phyloP scores from a whole-genome alignment of 164 flowering plant species.

The Dillenia suffruticosa region DNA sequence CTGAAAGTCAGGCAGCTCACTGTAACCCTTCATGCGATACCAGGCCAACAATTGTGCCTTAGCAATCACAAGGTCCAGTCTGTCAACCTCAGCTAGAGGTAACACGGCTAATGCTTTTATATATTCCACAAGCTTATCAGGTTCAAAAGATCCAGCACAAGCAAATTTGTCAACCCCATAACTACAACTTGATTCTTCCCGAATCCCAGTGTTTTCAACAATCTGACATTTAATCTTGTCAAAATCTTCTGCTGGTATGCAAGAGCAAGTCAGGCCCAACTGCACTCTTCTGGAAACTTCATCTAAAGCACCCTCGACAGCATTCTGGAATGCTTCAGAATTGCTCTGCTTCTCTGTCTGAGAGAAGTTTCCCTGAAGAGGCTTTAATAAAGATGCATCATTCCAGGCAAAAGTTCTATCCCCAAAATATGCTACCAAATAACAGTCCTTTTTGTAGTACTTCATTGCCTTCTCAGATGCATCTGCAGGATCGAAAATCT shows the following conservation, averaged over 20 bases:
- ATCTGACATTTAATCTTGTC: constrained; percentile 32
- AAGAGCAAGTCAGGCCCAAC: constrained; percentile 54
- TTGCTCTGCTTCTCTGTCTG: constrained; percentile 40
- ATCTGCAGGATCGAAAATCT: constrained; percentile 37
- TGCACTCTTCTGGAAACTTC: constrained; percentile 54
- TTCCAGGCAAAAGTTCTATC: constrained; percentile 69
- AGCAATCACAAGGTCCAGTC: constrained; percentile 40
- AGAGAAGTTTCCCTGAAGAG: constrained; percentile 40
- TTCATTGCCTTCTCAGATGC: constrained; percentile 37
- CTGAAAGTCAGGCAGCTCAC: constrained; percentile 30
- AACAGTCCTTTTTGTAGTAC: constrained; percentile 31
- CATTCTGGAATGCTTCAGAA: constrained; percentile 37
- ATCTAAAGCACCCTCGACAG: constrained; percentile 49
- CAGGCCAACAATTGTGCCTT: constrained; percentile 52
- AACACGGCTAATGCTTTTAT: constrained; percentile 35
- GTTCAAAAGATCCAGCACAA: constrained; percentile 28
- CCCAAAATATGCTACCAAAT: constrained; percentile 56
- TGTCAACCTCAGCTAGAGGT: constrained; percentile 29
- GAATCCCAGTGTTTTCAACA: constrained; percentile 48
- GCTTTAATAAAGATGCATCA: constrained; percentile 46
- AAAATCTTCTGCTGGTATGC: constrained; percentile 35
- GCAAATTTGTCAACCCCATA: constrained; percentile 31
- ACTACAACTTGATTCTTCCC: constrained; percentile 35
- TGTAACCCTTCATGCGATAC: constrained; percentile 38
- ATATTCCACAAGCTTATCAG: constrained; percentile 36